Evolutionary conservation across 2,329 filamentous ascomycete genomes (phyloP), one percentile per base, ranked within the genome.

Genomic region (Xylariaceae sp.): DNA sequence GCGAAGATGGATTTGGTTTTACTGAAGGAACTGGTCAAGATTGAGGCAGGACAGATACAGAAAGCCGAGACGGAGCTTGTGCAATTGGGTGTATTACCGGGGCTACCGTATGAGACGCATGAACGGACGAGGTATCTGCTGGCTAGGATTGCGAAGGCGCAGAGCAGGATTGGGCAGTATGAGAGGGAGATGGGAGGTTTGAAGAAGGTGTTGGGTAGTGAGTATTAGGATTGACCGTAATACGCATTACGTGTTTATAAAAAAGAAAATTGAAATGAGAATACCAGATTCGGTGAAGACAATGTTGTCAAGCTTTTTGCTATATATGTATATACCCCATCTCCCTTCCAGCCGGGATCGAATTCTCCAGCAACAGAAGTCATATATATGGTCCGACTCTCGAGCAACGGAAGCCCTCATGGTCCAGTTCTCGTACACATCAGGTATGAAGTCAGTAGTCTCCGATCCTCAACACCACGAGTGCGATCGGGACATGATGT

Each of bases 61-160:
- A 90, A 90, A 74, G 88, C 84, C 50, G 93, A 97, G 77, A 78
- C 80, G 30, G 92, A 97, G 74, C 77, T 97, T 59, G 79, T 74
- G 8, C 70, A 89, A 57, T 74, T 97, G n/a, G 90, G 83, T 0
- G 79, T 80, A 17, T 72, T 96, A 67, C 88, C 87, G 5, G 87
- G 81, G 54, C 85, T 89, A 72, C 89, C 91, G 0, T 75, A 77
- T 17, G 87, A 94, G 77, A 78, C 89, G 34, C 77, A 76, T 0
- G 80, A 82, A 0, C 78, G 93, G 39, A 80, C 91, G 2, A 77
- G 82, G 58, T 97, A 90, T 76, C 75, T 97, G 64, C 73, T 96
- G 51, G 74, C 71, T 0, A 96, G 96, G 77, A 74, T 96, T 61
- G 80, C 85, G 66, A 77, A 72, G n/a, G 86, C 88, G 62, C 92